Conservation (phyloP, 1,284 basidiomycete genomes). For the Ustilago sp. region DNA sequence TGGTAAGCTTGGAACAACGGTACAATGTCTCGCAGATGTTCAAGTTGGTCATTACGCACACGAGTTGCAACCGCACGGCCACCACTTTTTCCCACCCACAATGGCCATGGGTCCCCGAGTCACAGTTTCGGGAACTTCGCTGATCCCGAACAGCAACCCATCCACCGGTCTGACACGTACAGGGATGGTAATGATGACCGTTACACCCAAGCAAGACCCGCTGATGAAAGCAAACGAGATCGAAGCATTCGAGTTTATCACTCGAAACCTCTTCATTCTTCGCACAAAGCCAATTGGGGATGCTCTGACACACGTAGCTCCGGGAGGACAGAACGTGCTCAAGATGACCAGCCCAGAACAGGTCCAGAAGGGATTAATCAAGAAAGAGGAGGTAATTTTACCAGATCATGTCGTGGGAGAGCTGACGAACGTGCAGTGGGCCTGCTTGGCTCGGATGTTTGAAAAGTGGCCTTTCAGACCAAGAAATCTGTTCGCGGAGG, state of each 20-base stretch:
- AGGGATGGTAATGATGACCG: constrained; percentile 52
- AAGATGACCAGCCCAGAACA: constrained; percentile 51
- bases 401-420: constrained; percentile 52
- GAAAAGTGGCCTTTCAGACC: constrained; percentile 68
- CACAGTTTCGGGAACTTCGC: constrained; percentile 26
- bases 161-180: constrained; percentile 49
- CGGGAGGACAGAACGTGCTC: constrained; percentile 63
- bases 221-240: constrained; percentile 50
- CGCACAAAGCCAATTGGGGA: constrained; percentile 48
- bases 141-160: constrained; percentile 59
- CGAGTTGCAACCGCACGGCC: constrained; percentile 48
- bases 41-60: constrained; percentile 31
- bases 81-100: constrained; percentile 58
- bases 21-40: constrained; percentile 51
- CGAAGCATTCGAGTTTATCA: constrained; percentile 64
- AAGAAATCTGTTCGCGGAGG: constrained; percentile 54
- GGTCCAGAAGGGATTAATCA: constrained; percentile 34
- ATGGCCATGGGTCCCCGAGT: constrained; percentile 59
- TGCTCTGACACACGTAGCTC: constrained; percentile 61
- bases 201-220: constrained; percentile 57
- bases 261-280: constrained; percentile 63
- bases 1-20: constrained; percentile 56
- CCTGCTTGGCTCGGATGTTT: constrained; percentile 60
- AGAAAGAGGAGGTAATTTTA: constrained; percentile 40
- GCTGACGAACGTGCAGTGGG: constrained; percentile 64